A percentile compares a stretch with the other conserved stretches of the same genome.
phyloP scores from a whole-genome alignment of 805 yeast species.

The Citeromyces matritensis region DNA sequence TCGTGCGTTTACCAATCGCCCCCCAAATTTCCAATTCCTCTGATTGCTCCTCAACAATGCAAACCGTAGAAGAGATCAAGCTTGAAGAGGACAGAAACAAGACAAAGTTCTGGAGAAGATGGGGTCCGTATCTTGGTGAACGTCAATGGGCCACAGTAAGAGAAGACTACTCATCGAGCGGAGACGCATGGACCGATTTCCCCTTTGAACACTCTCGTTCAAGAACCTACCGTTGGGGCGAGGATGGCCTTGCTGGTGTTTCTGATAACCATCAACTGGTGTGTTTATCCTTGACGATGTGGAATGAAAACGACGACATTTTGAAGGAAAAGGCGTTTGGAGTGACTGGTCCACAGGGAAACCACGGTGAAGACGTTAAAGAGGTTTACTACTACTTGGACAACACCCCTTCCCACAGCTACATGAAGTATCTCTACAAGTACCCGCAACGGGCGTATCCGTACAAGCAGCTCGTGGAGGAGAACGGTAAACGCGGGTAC shows the following conservation, averaged over 20 bases:
- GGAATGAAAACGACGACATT: constrained; percentile 83
- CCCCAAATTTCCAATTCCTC: no score
- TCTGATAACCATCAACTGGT: constrained; percentile 70
- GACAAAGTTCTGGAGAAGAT: constrained; percentile 57
- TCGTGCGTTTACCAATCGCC: no score
- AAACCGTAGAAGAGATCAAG: constrained; percentile 18
- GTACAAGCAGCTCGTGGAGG: constrained; percentile 55
- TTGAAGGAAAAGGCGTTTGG: constrained; percentile 83
- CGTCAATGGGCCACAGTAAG: constrained; percentile 81
- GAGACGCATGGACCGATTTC: constrained; percentile 85
- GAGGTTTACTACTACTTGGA: constrained; percentile 76
- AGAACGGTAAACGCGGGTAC: constrained; percentile 51
- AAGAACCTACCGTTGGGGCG: constrained; percentile 88
- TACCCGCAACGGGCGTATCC: constrained; percentile 85
- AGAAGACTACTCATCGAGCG: constrained; percentile 75
- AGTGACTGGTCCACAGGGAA: constrained; percentile 83
- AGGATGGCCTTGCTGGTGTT: constrained; percentile 87
- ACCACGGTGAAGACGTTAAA: constrained; percentile 93
- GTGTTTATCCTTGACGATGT: constrained; percentile 68
- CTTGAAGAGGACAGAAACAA: constrained; percentile 22
- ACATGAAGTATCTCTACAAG: constrained; percentile 82
- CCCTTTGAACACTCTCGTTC: constrained; percentile 76
- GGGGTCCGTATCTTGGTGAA: constrained; percentile 89
- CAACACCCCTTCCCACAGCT: constrained; percentile 86
- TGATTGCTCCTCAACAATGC: not conserved